phyloP scores from a whole-genome alignment of 257 asterid species.

The Petrea volubilis region DNA sequence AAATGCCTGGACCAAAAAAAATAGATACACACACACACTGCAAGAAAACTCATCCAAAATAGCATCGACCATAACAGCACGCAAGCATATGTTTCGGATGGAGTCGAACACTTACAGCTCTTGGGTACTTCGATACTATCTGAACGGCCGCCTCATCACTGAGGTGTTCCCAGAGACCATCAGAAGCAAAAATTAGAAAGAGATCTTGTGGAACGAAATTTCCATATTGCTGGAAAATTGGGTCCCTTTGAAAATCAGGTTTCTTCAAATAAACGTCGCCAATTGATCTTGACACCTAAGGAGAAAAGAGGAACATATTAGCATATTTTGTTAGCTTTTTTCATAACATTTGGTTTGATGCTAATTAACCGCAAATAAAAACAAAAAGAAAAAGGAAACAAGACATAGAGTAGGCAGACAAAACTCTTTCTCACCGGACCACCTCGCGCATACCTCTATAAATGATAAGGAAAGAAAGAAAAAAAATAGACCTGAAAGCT shows the following conservation, averaged over 20 bases:
- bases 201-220: conserved; percentile 67
- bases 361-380: neutral
- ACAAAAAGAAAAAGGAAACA: neutral
- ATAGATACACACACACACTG: too few relatives aligned
- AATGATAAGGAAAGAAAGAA: conserved; percentile 39
- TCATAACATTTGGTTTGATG: conserved; percentile 6
- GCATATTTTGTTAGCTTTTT: neutral
- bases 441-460: conserved; percentile 46
- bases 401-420: too few relatives aligned
- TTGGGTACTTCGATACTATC: conserved; percentile 69
- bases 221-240: conserved; percentile 59
- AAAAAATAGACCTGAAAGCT: conserved; percentile 38
- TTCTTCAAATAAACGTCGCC: conserved; percentile 92
- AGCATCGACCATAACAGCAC: neutral
- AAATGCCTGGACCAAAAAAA: too few relatives aligned
- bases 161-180: conserved; percentile 97
- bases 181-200: conserved; percentile 91
- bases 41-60: neutral
- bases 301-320: conserved; percentile 7
- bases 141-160: conserved; percentile 83
- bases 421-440: conserved; percentile 23
- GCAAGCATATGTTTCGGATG: neutral
- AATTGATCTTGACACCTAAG: conserved; percentile 95
- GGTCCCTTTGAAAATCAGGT: conserved; percentile 80
- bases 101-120: conserved; percentile 61